phyloP scores from a whole-genome alignment of 805 yeast genomes.

The Myxozyma melibiosi region DNA sequence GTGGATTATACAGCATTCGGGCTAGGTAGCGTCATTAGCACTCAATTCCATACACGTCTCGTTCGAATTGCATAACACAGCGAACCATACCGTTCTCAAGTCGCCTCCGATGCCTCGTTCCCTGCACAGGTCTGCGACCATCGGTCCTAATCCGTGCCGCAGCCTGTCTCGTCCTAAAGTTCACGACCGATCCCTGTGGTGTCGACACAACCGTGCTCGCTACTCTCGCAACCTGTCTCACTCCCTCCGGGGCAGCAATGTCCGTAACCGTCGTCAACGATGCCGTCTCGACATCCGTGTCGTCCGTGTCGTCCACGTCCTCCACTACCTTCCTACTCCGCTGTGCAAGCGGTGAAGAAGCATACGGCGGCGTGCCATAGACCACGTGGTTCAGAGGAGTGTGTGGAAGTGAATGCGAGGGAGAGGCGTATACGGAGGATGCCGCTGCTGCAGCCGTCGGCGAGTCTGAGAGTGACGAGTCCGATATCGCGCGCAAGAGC shows the following conservation, averaged over 20 bases:
- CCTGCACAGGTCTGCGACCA: slow-evolving; percentile 23
- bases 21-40: slow-evolving; percentile 7
- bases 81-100: slow-evolving; percentile 25
- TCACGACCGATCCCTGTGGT: slow-evolving; percentile 30
- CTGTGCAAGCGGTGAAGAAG: slow-evolving; percentile 4
- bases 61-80: neutral
- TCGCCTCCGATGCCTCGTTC: slow-evolving; percentile 25
- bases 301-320: neutral
- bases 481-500: slow-evolving; percentile 20
- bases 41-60: neutral
- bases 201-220: slow-evolving; percentile 24
- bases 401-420: slow-evolving; percentile 1
- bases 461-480: slow-evolving; percentile 9
- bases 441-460: neutral
- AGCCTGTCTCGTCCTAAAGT: slow-evolving; percentile 21
- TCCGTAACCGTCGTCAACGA: slow-evolving; percentile 9
- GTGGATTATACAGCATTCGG: slow-evolving; percentile 32
- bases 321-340: neutral
- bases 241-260: slow-evolving; percentile 8
- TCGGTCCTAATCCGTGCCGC: slow-evolving; percentile 19
- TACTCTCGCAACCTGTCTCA: slow-evolving; percentile 4
- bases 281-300: slow-evolving; percentile 8
- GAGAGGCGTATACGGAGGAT: neutral
- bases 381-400: slow-evolving; percentile 7
- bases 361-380: slow-evolving; percentile 7